These are phyloP conservation scores for Westerdykella aurantiaca DNA, from an alignment of 2,329 filamentous ascomycete genomes.

Conservation along the genomic window DNA sequence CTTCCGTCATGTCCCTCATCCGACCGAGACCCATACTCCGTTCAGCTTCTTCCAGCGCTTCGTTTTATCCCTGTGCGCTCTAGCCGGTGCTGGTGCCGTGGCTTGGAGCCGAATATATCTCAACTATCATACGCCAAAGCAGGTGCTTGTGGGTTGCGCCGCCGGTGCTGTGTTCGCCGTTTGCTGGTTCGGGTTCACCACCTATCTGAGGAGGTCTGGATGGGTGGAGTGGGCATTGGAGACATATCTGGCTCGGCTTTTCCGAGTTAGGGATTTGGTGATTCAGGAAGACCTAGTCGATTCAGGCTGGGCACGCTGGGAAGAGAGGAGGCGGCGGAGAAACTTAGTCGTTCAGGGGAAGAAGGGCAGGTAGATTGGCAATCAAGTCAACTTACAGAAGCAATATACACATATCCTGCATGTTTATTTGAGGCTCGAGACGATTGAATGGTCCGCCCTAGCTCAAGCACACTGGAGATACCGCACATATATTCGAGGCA, in stretches of 20 bases:
- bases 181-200: conserved; percentile 72
- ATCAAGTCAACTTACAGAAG: too few relatives aligned
- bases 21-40: conserved; percentile 48
- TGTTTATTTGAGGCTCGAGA: too few relatives aligned
- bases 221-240: conserved; percentile 69
- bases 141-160: conserved; percentile 73
- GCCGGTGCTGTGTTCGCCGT: conserved; percentile 68
- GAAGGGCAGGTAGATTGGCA: conserved; percentile 8
- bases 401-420: too few relatives aligned
- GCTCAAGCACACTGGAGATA: too few relatives aligned
- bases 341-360: conserved; percentile 21
- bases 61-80: conserved; percentile 42
- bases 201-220: conserved; percentile 59
- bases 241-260: conserved; percentile 55
- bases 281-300: conserved; percentile 84
- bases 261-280: conserved; percentile 76
- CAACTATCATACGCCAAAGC: conserved; percentile 82
- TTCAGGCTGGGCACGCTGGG: conserved; percentile 92
- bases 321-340: conserved; percentile 44
- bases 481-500: too few relatives aligned
- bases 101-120: conserved; percentile 83
- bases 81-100: conserved; percentile 47
- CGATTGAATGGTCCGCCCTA: too few relatives aligned
- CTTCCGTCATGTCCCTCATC: conserved; percentile 57
- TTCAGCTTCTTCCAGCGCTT: conserved; percentile 59